Percentiles rank a stretch among this genome's conserved stretches.
Evolutionary conservation across 345 rosid species (phyloP).

Genomic region (Barbarea vulgaris): DNA sequence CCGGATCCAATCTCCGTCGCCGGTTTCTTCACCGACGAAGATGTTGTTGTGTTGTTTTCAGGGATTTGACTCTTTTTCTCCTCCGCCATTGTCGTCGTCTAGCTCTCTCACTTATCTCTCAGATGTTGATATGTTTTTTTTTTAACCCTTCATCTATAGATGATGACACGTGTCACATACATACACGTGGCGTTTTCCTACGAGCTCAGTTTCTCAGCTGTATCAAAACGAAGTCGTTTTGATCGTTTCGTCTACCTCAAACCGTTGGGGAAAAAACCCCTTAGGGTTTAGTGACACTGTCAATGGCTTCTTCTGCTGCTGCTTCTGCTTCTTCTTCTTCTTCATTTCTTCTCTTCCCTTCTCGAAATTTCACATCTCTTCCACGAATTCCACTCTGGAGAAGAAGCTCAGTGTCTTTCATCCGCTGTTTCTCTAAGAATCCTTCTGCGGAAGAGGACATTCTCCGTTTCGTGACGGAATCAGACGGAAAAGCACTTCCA

Average conservation of each 20-base stretch:
- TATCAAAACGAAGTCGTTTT: background rate
- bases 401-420: constrained; percentile 25
- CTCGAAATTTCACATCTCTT: constrained; percentile 19
- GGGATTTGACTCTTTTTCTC: constrained; percentile 30
- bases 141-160: background rate
- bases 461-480: constrained; percentile 64
- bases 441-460: constrained; percentile 53
- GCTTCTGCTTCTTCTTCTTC: constrained; percentile 25
- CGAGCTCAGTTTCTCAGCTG: background rate
- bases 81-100: constrained; percentile 15
- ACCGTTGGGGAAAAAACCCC: background rate
- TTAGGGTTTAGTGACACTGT: constrained; percentile 31
- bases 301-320: constrained; percentile 40
- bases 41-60: background rate
- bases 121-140: background rate
- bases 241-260: constrained; percentile 2
- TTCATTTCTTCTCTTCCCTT: constrained; percentile 35
- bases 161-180: background rate
- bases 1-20: constrained; percentile 37
- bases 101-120: background rate
- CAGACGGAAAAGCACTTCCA: constrained; percentile 63
- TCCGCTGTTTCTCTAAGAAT: constrained; percentile 41
- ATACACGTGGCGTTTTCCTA: background rate
- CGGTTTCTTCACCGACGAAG: constrained; percentile 34
- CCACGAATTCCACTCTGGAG: constrained; percentile 26